Percentiles rank a stretch among this genome's conserved stretches.
These are phyloP conservation scores for Viola odorata DNA, from an alignment of 345 rosid genomes.

Conservation along the genomic window DNA sequence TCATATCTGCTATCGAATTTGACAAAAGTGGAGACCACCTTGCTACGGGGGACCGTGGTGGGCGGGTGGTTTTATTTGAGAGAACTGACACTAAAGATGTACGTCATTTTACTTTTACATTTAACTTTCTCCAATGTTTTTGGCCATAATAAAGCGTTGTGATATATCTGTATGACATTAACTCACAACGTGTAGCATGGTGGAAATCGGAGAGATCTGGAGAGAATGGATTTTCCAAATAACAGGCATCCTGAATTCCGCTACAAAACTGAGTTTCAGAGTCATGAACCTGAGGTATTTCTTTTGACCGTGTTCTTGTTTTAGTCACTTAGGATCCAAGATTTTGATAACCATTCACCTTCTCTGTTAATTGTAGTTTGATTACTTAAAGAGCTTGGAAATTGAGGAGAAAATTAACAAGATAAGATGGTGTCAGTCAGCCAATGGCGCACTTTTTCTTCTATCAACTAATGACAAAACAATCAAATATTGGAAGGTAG, in stretches of 20 bases:
- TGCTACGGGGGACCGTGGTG: slow-evolving; percentile 97
- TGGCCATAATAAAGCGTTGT: slow-evolving; percentile 2
- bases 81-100: slow-evolving; percentile 68
- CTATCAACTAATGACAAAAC: slow-evolving; percentile 86
- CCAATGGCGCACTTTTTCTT: slow-evolving; percentile 76
- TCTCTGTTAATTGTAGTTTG: slow-evolving; percentile 50
- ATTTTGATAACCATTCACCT: slow-evolving; percentile 10
- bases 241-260: slow-evolving; percentile 72
- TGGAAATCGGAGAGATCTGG: slow-evolving; percentile 60
- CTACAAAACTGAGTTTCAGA: slow-evolving; percentile 89
- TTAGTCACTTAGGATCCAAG: neutral
- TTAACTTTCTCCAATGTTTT: neutral
- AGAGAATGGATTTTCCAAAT: slow-evolving; percentile 52
- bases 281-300: slow-evolving; percentile 91
- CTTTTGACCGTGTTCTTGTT: neutral
- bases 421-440: slow-evolving; percentile 89
- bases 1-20: slow-evolving; percentile 85
- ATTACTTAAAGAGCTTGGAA: slow-evolving; percentile 96
- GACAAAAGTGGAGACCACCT: slow-evolving; percentile 77
- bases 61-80: slow-evolving; percentile 92
- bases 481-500: slow-evolving; percentile 90
- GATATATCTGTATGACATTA: slow-evolving; percentile 14
- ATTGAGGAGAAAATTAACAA: slow-evolving; percentile 97
- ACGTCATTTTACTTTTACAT: slow-evolving; percentile 19
- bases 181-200: slow-evolving; percentile 40